Base-by-base conservation (phyloP, 1,284 basidiomycete genomes). In the Rhodotorula sp. region DNA sequence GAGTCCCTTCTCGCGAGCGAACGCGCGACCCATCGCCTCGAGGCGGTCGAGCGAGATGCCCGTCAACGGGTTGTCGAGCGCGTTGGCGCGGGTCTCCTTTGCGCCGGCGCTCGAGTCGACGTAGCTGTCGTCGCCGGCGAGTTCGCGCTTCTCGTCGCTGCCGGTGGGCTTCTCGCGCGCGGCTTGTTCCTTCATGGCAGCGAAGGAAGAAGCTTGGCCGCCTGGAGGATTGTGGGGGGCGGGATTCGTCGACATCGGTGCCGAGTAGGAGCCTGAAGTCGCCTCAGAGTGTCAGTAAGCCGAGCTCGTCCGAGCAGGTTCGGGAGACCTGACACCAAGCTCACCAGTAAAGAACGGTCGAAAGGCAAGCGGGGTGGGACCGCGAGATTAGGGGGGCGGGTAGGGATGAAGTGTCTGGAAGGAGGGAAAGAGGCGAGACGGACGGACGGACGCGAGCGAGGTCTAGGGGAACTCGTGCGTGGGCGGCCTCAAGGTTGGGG, bases 21-120 rank as follows among this genome's bases (percentile, higher is more conserved):
- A 79, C 8, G 68, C 72, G n/a, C 72, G 69, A 20, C 72, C 78
- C 68, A 69, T 72, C 4, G 57, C 69, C 61, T 71, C 63, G 58
- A 78, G 74, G 21, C 75, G 71, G 23, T 78, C 73, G 34, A 65
- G 68, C 21, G 69, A 67, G 52, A 78, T 73, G 23, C 76, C 77
- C 14, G 72, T 61, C 39, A 31, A n/a, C 8, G 78, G 78, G 68
- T 79, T 79, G 57, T 75, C 70, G 48, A 71, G 58, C 39, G 16
- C 64, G 60, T 69, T 57, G 61, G 48, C n/a, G 14, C 39, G 48
- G 15, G 20, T 20, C 10, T 54, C 14, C 46, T 47, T 34, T 23
- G 14, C 56, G 31, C 21, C 8, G 23, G 18, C 23, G 60, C 26
- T n/a, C 39, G 60, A 26, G 60, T 68, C 65, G 52, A 57, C 23